These are phyloP conservation scores for Rhizophagus sp. DNA, from an alignment of 192 early-diverging fungal genomes.

Conservation along the genomic window DNA sequence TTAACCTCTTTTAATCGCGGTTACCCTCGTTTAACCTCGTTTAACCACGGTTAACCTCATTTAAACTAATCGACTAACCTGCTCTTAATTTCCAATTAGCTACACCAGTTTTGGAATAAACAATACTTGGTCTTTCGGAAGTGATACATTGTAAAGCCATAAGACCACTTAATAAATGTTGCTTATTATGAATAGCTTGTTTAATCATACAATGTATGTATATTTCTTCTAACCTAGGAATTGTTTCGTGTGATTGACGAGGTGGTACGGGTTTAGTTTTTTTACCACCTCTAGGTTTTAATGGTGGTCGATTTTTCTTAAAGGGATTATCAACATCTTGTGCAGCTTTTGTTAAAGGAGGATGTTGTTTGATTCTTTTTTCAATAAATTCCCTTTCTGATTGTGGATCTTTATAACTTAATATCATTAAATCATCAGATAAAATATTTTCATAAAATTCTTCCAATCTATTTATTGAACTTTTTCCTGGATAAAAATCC, in stretches of 20 bases:
- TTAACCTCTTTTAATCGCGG: too few species aligned
- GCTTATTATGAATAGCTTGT: constrained; percentile 86
- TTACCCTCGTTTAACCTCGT: too few species aligned
- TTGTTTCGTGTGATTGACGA: constrained; percentile 56
- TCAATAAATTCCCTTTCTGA: constrained; percentile 36
- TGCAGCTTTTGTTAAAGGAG: not conserved
- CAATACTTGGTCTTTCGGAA: constrained; percentile 73
- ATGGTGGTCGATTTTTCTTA: not conserved
- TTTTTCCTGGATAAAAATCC: constrained; percentile 17
- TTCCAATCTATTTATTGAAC: constrained; percentile 40
- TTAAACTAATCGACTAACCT: constrained; percentile 33
- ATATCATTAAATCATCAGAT: constrained; percentile 55
- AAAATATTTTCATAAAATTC: constrained; percentile 53
- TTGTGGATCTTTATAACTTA: constrained; percentile 53
- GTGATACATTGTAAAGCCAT: constrained; percentile 91
- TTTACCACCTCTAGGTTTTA: constrained; percentile 38
- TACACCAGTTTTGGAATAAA: constrained; percentile 78
- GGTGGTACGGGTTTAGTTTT: constrained; percentile 56
- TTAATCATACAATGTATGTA: constrained; percentile 86
- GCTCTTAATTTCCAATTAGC: constrained; percentile 86
- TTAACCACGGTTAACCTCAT: too few species aligned
- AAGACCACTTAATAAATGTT: constrained; percentile 82
- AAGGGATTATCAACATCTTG: constrained; percentile 15
- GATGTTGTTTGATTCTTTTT: constrained; percentile 16
- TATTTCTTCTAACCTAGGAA: constrained; percentile 74